phyloP scores from a whole-genome alignment of 768 basidiomycete genomes.

The Mycena crocata region DNA sequence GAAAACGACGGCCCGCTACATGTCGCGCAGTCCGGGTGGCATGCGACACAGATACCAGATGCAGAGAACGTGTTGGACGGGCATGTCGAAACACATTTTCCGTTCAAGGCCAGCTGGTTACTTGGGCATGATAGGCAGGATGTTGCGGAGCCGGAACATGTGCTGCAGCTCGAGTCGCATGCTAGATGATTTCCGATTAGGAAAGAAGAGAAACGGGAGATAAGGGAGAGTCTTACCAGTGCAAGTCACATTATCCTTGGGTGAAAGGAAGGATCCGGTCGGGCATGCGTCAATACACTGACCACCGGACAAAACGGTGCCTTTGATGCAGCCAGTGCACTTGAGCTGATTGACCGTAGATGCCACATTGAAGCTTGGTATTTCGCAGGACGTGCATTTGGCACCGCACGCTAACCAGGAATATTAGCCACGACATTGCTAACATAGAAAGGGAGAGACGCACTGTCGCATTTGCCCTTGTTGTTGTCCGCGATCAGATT shows the following conservation, averaged over 20 bases:
- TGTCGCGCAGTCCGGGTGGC: conserved; percentile 88
- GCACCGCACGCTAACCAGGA: conserved; percentile 77
- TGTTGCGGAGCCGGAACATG: conserved; percentile 73
- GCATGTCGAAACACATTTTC: conserved; percentile 82
- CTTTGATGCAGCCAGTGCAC: conserved; percentile 85
- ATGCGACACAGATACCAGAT: conserved; percentile 74
- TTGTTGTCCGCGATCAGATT: conserved; percentile 82
- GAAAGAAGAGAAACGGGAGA: conserved; percentile 3
- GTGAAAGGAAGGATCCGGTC: conserved; percentile 75
- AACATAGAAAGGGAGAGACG: conserved; percentile 43
- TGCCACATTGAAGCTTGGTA: conserved; percentile 75
- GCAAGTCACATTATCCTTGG: conserved; percentile 80
- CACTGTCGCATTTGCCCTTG: conserved; percentile 88
- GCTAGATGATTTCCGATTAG: conserved; percentile 48
- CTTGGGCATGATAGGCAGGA: conserved; percentile 82
- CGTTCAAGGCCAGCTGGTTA: conserved; percentile 73
- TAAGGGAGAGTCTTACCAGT: conserved; percentile 60
- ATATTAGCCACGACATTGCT: not conserved
- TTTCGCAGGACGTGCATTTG: conserved; percentile 83
- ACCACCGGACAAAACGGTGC: conserved; percentile 77
- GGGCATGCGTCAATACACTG: conserved; percentile 80
- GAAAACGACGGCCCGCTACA: conserved; percentile 85
- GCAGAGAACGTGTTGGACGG: conserved; percentile 78
- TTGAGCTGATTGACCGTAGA: conserved; percentile 75
- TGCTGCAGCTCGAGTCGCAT: conserved; percentile 77